Evolutionary conservation across 305 asterid species (phyloP), one percentile per base, ranked within the genome.

Genomic region (Coffea humblotiana): DNA sequence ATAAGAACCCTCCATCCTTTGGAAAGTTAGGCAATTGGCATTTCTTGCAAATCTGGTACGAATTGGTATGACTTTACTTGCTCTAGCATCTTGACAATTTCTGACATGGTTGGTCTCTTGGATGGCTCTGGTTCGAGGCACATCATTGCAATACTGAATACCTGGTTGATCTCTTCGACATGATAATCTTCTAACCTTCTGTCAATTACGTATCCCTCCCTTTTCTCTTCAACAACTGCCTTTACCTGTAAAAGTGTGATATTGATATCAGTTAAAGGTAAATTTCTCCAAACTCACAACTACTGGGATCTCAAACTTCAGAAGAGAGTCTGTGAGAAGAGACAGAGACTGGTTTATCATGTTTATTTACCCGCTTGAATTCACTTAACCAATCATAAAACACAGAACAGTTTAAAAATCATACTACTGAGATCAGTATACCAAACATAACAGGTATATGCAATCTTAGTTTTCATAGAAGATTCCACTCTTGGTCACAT

Each of bases 41-140:
- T 27, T 52, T 73, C 61, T 82, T 81, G 85, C 78, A 75, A 72
- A 77, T 76, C 80, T 81, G 82, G 79, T 81, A 74, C 78, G 74
- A 78, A 74, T 76, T 84, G 83, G 65, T 85, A 82, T 66, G 88
- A 77, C 78, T 88, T 89, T 77, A 91, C 81, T 77, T 85, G 88
- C 84, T 93, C 96, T 76, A 92, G 88, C 95, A 92, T 86, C 90
- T 89, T 91, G 79, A 90, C 79, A 45, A 94, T 96, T 82, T 94
- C 95, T 40, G 86, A 86, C 98, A 93, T 93, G 71, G 92, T 87
- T 16, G 98, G 97, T 83, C 98, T 89, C 29, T 85, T 82, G 77
- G 88, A 72, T 71, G 97, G 96, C 76, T 93, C 98, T 81, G 86
- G 66, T 76, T 91, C 96, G 48, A 94, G 97, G 88, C 97, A 94